Percentiles rank a stretch among this genome's conserved stretches.
phyloP scores from a whole-genome alignment of 495 filamentous ascomycete genomes.

The Sordaria brevicollis region DNA sequence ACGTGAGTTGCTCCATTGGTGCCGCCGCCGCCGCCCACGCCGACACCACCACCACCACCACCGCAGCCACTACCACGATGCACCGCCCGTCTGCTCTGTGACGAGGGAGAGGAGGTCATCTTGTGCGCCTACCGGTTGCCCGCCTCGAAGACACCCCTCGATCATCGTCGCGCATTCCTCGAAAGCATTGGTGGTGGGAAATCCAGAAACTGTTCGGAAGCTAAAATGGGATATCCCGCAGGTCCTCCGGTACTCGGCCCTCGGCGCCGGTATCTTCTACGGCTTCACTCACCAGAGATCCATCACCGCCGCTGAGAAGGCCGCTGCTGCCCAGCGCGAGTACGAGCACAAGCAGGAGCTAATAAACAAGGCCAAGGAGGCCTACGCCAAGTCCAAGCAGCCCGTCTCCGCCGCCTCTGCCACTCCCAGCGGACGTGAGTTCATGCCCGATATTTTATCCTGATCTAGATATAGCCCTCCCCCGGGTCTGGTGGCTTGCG shows the following conservation, averaged over 20 bases:
- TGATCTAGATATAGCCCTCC: neutral
- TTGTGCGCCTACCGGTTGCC: neutral
- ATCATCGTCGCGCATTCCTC: neutral
- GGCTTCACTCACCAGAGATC: slow-evolving; percentile 81
- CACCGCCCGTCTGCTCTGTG: neutral
- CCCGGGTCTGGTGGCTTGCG: neutral
- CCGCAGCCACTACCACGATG: neutral
- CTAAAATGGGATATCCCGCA: slow-evolving; percentile 26
- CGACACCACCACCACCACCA: neutral
- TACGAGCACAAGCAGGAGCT: slow-evolving; percentile 78
- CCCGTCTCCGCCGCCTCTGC: slow-evolving; percentile 38
- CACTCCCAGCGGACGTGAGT: slow-evolving; percentile 46
- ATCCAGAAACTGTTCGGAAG: neutral
- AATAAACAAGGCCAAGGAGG: slow-evolving; percentile 84
- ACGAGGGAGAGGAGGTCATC: neutral
- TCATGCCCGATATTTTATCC: neutral
- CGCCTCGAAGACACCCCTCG: neutral
- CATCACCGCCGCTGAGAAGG: slow-evolving; percentile 56
- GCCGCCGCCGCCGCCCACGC: slow-evolving; percentile 1
- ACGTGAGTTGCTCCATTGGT: slow-evolving; percentile 38
- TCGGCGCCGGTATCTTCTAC: slow-evolving; percentile 80
- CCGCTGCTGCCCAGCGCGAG: slow-evolving; percentile 58
- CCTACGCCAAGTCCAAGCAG: slow-evolving; percentile 74
- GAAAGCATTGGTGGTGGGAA: slow-evolving; percentile 5
- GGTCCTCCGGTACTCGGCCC: slow-evolving; percentile 92